Evolutionary conservation across 495 filamentous ascomycete species (phyloP), one percentile per base, ranked within the genome.

Genomic region (Penicillium antarcticum): DNA sequence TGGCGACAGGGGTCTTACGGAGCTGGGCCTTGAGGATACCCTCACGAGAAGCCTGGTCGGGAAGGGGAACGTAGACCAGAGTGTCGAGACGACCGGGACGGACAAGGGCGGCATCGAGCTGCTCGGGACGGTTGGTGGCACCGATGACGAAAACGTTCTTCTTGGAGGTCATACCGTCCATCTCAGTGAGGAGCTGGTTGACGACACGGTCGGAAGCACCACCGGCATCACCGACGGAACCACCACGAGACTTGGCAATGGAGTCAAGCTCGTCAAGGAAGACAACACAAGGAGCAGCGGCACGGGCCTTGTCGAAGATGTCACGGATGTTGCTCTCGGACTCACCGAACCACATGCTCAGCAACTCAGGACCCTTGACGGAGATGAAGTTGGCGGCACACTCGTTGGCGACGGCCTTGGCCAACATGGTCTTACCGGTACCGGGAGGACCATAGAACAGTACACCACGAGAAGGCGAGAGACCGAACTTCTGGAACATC

Each of bases 141-240:
- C 94, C 94, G 61, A 98, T 98, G 59, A 98, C 94, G 77, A 98
- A 98, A 60, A 98, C 94, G 73, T 98, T 98, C 88, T 98, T 98
- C 89, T 98, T 98, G 7, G 92, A 96, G 41, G 95, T 97, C 91
- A 96, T 96, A 62, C 91, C 91, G 61, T 96, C 91, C 91, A 96
- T 96, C 83, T 96, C 91, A 48, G 94, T 98, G 68, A 98, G 76
- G 71, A 98, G 89, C 80, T 97, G 95, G 77, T 98, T 98, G 71
- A 98, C 94, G 58, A 98, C 94, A 88, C 94, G 94, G 72, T 98
- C 94, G 12, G 92, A 97, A 54, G 94, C 94, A 81, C 94, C 94
- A 61, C 94, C 94, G 57, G 94, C 94, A 80, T 98, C 94, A 45
- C 94, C 94, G 55, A 91, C 83, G 41, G 92, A 96, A 70, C 94